These are phyloP conservation scores for Paramecium bursaria DNA, from an alignment of 73 alveolate species.

Conservation along the genomic window DNA sequence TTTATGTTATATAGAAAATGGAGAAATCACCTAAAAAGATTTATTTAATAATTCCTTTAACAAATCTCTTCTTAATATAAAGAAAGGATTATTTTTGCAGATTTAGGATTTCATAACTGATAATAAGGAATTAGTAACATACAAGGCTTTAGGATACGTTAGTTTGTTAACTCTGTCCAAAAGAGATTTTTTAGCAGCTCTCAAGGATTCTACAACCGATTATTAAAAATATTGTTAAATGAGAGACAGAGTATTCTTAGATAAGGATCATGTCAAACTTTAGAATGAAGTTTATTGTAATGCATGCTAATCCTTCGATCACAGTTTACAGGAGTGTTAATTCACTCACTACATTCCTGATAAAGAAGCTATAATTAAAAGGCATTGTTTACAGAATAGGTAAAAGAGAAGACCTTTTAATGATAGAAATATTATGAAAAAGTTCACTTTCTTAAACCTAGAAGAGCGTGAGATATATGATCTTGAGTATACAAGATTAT, in stretches of 20 bases:
- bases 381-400: conserved; percentile 14
- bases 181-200: background rate
- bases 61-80: background rate
- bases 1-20: conserved; percentile 44
- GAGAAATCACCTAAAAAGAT: background rate
- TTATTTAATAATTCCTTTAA: too few species aligned
- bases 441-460: too few species aligned
- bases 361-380: conserved; percentile 37
- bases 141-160: conserved; percentile 46
- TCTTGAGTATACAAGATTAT: too few species aligned
- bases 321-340: background rate
- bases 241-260: background rate
- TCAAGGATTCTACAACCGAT: background rate
- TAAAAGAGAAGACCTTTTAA: conserved; percentile 11
- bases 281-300: background rate
- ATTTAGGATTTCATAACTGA: conserved; percentile 6
- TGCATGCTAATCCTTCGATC: conserved; percentile 1
- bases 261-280: background rate
- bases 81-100: conserved; percentile 15
- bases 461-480: too few species aligned
- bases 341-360: background rate
- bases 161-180: background rate
- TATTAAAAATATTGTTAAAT: conserved; percentile 22
- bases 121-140: background rate
- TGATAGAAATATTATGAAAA: too few species aligned